A percentile compares a stretch with the other conserved stretches of the same genome.
phyloP scores from a whole-genome alignment of 2,329 filamentous ascomycete genomes.

The Calonectria pteridis region DNA sequence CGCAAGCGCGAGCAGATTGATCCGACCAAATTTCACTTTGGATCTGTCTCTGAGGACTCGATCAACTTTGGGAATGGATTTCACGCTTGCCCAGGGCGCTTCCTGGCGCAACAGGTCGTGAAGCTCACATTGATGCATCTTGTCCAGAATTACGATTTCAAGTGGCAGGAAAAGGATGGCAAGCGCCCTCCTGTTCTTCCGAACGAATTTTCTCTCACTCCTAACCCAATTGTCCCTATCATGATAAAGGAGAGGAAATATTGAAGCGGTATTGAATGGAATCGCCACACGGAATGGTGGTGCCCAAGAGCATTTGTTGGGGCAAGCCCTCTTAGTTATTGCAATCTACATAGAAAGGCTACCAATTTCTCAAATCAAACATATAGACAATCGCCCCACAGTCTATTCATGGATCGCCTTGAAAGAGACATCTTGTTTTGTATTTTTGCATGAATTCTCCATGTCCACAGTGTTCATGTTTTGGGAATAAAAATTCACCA shows the following conservation, averaged over 20 bases:
- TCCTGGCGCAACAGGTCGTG: neutral
- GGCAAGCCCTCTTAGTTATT: neutral
- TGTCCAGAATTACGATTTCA: neutral
- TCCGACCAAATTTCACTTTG: neutral
- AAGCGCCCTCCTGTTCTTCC: neutral
- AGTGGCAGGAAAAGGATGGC: neutral
- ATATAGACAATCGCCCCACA: neutral
- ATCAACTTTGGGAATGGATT: neutral
- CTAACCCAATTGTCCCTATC: neutral
- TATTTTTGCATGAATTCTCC: no score
- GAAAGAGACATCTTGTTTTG: no score
- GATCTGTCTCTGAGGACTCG: neutral
- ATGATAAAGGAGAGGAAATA: neutral
- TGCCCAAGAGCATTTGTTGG: neutral
- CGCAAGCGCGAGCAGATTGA: neutral
- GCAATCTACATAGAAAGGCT: neutral
- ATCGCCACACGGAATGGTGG: fast-evolving
- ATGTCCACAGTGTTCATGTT: no score
- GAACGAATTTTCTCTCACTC: neutral
- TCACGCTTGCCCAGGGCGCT: neutral
- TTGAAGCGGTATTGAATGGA: neutral
- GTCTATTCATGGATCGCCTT: no score
- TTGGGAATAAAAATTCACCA: no score
- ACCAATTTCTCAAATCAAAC: neutral
- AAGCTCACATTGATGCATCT: neutral